Base-by-base conservation (phyloP, 2,329 filamentous ascomycete species). In the Colletotrichum orbiculare region DNA sequence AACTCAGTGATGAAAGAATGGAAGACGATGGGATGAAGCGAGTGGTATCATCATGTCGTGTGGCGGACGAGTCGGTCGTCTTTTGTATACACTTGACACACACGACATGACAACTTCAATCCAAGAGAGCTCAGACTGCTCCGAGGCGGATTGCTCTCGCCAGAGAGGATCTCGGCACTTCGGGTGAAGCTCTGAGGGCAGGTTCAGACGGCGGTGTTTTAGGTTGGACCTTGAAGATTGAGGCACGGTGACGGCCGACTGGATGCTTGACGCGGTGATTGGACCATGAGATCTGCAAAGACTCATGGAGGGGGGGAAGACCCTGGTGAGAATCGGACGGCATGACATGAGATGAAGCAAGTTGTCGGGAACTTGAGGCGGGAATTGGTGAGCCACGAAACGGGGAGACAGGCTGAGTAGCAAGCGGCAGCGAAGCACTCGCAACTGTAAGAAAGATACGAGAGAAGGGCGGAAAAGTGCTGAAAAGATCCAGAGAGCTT, bases 181-280 rank as follows among this genome's bases (percentile, higher is more conserved):
- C 39, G 58, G 62, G 17, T 33, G 48, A 37, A 46, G 25, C 25
- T 25, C 25, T 25, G 25, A 25, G 41, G 25, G 10, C 25, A 10
- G 39, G 52, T 42, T 65, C 58, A 62, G 62, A 65, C 58, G 62
- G 53, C 39, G 33, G n/a, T 46, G 62, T 62, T 65, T 62, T 52
- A 65, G 52, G 52, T 43, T 48, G 52, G 46, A 48, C 58, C 52
- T 52, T 46, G 47, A 38, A 43, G 42, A 53, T 56, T 42, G 25
- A 56, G 46, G 58, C 41, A 38, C 13, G 33, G 45, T 15, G 12
- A 41, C 25, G 48, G 47, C 43, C 15, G 37, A 11, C 9, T 8
- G 41, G 15, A 35, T 10, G 25, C 34, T 35, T 48, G 48, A 43
- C 46, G 41, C 45, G 7, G 39, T 62, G 62, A 62, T 65, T 62